A percentile compares a stretch with the other conserved stretches of the same genome.
Evolutionary conservation across 2,329 filamentous ascomycete genomes (phyloP).

Genomic region (Aureobasidium sp.): DNA sequence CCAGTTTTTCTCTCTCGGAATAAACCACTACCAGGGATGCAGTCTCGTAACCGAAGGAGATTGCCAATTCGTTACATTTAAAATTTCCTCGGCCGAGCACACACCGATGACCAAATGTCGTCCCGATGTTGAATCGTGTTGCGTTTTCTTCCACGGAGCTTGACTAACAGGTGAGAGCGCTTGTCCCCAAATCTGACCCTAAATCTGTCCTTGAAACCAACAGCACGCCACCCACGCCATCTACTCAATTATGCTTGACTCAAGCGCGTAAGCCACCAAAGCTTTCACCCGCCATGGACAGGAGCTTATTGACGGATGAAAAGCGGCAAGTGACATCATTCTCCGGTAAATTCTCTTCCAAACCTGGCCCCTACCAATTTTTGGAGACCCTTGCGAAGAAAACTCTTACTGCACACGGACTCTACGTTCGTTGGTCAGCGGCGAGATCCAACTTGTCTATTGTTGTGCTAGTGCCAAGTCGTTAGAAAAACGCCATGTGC

Average conservation of each 20-base stretch:
- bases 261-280: conserved; percentile 6
- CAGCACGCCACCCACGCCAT: conserved; percentile 11
- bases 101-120: conserved; percentile 7
- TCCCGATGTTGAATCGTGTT: conserved; percentile 4
- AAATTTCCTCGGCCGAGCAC: neutral
- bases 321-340: conserved; percentile 12
- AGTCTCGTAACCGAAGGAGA: conserved; percentile 9
- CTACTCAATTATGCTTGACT: conserved; percentile 5
- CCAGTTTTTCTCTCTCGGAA: conserved; percentile 11
- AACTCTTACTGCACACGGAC: neutral
- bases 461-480: conserved; percentile 8
- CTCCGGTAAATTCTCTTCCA: conserved; percentile 10
- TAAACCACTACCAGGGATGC: neutral
- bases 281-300: conserved; percentile 13
- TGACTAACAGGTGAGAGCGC: neutral
- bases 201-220: conserved; percentile 6
- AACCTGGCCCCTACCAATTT: neutral
- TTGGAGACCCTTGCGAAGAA: neutral
- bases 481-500: conserved; percentile 6
- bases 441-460: neutral
- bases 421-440: neutral
- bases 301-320: conserved; percentile 10
- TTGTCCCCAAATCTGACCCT: neutral
- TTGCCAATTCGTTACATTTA: conserved; percentile 5
- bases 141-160: conserved; percentile 1